Evolutionary conservation across 2,329 filamentous ascomycete species (phyloP), one percentile per base, ranked within the genome.

Genomic region (Rutstroemia sp.): DNA sequence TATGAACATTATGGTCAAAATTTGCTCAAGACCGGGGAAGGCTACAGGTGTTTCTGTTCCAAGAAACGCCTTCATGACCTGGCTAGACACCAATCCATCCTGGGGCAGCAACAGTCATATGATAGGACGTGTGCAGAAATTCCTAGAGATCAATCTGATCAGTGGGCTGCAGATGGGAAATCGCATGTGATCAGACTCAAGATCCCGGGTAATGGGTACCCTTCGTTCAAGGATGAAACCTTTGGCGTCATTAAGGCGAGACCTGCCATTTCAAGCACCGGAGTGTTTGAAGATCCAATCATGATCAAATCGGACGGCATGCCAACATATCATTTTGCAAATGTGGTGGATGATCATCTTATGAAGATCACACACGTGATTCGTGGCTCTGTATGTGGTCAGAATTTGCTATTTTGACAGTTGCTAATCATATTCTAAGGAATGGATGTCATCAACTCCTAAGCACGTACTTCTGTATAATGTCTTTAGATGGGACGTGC

Each of bases 341-440:
- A 97, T 67, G 92, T 99, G 8, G 86, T 99, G 4, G 94, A 99
- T 68, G 94, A 99, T 67, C 90, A 96, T 70, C 77, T 87, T 59
- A 99, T 99, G 94, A 76, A 89, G 58, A 95, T 99, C 63, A 96
- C 92, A 0, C 92, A 97, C 71, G 94, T 99, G 14, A 88, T 99
- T 58, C 85, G 94, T 44, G 94, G 92, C 53, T 86, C 87, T 25
- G 86, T 88, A 72, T 66, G 79, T 71, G 5, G 5, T 37, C 25
- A 37, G 27, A 25, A 18, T 16, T 38, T 19, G 53, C 19, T 44
- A 19, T 25, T 8, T 7, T 19, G 25, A 51, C 45, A 58, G 2
- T 25, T 50, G 37, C 51, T 55, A 57, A 39, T 60, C 16, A 5
- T 30, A 34, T 30, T 9, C 34, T 54, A 53, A 88, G 79, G 94